phyloP scores from a whole-genome alignment of 1,284 basidiomycete genomes.

The Xerocomus amazonicus region DNA sequence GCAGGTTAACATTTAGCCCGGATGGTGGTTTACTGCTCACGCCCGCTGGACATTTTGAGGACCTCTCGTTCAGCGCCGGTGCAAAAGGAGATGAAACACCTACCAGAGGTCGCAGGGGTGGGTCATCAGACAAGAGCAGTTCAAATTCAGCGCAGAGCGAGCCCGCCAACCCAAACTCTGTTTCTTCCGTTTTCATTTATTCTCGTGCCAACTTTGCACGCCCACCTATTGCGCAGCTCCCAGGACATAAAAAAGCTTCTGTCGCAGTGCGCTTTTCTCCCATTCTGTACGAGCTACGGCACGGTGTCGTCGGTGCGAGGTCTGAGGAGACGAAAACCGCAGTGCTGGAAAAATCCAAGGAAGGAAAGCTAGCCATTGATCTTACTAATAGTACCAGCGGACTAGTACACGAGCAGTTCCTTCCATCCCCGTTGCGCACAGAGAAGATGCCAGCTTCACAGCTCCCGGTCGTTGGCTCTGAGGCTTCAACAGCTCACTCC shows the following conservation, averaged over 20 bases:
- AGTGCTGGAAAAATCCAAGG: constrained; percentile 66
- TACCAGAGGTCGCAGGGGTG: constrained; percentile 51
- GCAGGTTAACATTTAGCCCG: constrained; percentile 89
- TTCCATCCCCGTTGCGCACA: constrained; percentile 10
- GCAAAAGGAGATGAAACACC: constrained; percentile 42
- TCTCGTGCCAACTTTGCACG: constrained; percentile 90
- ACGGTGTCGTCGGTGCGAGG: constrained; percentile 46
- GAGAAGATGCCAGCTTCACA: constrained; percentile 38
- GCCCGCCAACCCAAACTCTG: constrained; percentile 33
- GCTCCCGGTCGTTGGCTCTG: constrained; percentile 23
- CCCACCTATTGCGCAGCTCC: constrained; percentile 90
- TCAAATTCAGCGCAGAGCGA: constrained; percentile 20
- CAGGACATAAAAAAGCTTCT: constrained; percentile 94
- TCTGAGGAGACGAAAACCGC: constrained; percentile 44
- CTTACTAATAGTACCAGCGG: constrained; percentile 39
- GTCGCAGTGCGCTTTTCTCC: constrained; percentile 94
- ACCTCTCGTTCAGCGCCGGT: constrained; percentile 56
- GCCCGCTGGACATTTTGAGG: constrained; percentile 95
- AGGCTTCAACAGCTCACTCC: constrained; percentile 40
- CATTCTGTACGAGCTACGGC: constrained; percentile 84
- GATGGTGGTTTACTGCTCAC: constrained; percentile 93
- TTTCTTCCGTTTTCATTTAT: constrained; percentile 90
- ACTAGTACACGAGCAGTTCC: constrained; percentile 10
- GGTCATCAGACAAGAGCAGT: constrained; percentile 41
- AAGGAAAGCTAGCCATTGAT: constrained; percentile 61